Evolutionary conservation across 2,329 filamentous ascomycete species (phyloP).

Genomic region (Xylaria sp.): DNA sequence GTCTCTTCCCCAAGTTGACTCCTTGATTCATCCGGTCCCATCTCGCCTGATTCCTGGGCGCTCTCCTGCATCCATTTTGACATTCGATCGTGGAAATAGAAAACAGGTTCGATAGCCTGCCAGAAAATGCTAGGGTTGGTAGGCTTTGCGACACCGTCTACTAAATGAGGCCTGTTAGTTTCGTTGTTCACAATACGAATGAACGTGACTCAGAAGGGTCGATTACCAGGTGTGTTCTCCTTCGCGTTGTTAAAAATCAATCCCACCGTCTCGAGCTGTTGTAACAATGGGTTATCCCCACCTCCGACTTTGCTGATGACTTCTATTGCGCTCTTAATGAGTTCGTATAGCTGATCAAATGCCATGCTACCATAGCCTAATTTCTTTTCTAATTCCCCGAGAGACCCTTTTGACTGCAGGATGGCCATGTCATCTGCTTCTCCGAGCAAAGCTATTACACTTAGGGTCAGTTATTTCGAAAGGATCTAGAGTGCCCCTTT

Average conservation of each 20-base stretch:
- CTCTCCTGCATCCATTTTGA: constrained; percentile 47
- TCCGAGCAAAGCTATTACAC: constrained; percentile 37
- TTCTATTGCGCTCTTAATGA: constrained; percentile 43
- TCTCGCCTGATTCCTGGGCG: constrained; percentile 42
- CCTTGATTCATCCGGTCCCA: constrained; percentile 36
- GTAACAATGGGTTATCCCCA: constrained; percentile 39
- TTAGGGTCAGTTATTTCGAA: background rate
- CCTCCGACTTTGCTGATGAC: constrained; percentile 39
- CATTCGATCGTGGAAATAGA: constrained; percentile 46
- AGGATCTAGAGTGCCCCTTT: background rate
- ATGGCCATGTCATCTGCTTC: constrained; percentile 49
- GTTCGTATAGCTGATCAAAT: constrained; percentile 47
- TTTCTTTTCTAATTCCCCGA: constrained; percentile 45
- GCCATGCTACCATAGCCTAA: constrained; percentile 44
- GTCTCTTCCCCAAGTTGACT: constrained; percentile 46
- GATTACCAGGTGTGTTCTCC: constrained; percentile 18
- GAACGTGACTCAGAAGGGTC: background rate
- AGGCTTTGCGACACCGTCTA: constrained; percentile 36
- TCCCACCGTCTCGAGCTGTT: constrained; percentile 44
- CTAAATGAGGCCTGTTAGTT: background rate
- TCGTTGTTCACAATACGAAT: constrained; percentile 5
- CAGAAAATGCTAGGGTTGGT: constrained; percentile 45
- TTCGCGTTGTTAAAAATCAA: constrained; percentile 45
- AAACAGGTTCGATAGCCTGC: constrained; percentile 47
- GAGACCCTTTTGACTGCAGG: constrained; percentile 45